Evolutionary conservation across 306 rosid species (phyloP).

Genomic region (Cicer chorassanicum): DNA sequence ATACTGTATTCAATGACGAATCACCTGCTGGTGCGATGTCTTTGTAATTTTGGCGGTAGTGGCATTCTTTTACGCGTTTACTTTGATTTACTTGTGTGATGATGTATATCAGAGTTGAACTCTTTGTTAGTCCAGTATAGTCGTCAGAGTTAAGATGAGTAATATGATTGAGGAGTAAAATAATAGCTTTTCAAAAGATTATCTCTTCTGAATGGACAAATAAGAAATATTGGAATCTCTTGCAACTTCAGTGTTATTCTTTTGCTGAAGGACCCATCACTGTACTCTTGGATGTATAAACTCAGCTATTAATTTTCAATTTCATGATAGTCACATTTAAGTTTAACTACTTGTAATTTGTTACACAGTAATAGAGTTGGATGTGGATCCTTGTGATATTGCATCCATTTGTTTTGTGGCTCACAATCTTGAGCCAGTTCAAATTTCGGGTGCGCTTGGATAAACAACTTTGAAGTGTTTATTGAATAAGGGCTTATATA

Average conservation of each 20-base stretch:
- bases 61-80: conserved; percentile 58
- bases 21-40: conserved; percentile 61
- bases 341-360: conserved; percentile 21
- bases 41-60: conserved; percentile 80
- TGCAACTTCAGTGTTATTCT: conserved; percentile 26
- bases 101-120: conserved; percentile 65
- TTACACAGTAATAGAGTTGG: background rate
- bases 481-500: background rate
- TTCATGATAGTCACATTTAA: conserved; percentile 30
- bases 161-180: conserved; percentile 60
- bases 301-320: conserved; percentile 26
- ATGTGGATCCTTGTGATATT: background rate
- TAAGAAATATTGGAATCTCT: conserved; percentile 35
- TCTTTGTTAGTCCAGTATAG: conserved; percentile 56
- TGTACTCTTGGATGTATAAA: conserved; percentile 36
- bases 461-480: background rate
- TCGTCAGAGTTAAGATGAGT: conserved; percentile 64
- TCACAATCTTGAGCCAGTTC: background rate
- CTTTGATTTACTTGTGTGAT: conserved; percentile 50
- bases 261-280: conserved; percentile 10
- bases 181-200: conserved; percentile 44
- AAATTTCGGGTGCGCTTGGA: background rate
- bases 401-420: background rate
- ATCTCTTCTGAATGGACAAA: conserved; percentile 40
- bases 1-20: conserved; percentile 60